Evolutionary conservation across 352 stramenopile species (phyloP), one percentile per base, ranked within the genome.

Genomic region (Albugo laibachii): DNA sequence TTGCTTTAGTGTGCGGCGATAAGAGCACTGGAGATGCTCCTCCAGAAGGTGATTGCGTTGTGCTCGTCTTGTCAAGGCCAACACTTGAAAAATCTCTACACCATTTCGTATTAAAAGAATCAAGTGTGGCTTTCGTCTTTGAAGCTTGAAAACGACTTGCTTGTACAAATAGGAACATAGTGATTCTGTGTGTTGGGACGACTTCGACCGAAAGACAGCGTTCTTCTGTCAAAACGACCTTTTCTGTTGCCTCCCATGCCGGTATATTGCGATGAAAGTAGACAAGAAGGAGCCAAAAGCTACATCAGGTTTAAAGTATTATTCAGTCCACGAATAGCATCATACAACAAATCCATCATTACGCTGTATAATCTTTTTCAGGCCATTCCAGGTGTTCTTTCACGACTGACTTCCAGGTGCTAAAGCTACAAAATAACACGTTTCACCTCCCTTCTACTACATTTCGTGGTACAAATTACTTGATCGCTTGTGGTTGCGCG

Each of bases 101-200:
- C 74, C 75, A 89, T 12, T 83, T 69, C 16, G 77, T 69, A 50
- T 84, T 83, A 51, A 80, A 84, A 21, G 66, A 69, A 36, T 85
- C 71, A 18, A 84, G 62, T 45, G 72, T 73, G 58, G 83, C 76
- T 57, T 82, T 83, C 37, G 62, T 54, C 35, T 69, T 67, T 67
- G 63, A 79, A 48, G 74, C 80, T 47, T 86, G 70, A 14, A 71
- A 71, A 47, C 81, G 82, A 24, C 84, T 74, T 1, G 69, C 80
- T 55, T 89, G 77, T 39, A 86, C 65, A 47, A 84, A 86, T 11
- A 89, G 50, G 40, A 82, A 83, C 53, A 83, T 75, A 24, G 50
- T 69, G 52, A 89, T 57, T 54, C 85, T 86, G 55, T 72, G 83
- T 40, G 86, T 63, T 0, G 73, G 77, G 34, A 89, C 58, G 13